phyloP scores from a whole-genome alignment of 805 yeast genomes.

The Yamadazyma tumulicola region DNA sequence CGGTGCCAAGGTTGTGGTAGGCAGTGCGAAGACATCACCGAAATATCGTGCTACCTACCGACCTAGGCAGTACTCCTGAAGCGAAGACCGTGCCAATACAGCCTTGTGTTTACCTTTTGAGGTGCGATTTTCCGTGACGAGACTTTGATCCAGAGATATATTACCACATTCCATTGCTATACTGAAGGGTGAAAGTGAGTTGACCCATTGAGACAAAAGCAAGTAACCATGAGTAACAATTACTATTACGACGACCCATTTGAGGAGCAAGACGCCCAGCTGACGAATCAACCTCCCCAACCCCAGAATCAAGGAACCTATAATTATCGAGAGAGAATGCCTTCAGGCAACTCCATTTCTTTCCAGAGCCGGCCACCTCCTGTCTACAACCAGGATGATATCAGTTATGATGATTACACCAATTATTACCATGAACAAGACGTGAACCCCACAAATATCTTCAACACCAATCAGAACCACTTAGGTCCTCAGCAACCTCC shows the following conservation, averaged over 20 bases:
- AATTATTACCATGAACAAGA: constrained; percentile 19
- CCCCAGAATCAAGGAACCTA: constrained; percentile 17
- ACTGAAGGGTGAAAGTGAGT: no score
- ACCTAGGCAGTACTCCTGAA: no score
- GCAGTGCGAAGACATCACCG: no score
- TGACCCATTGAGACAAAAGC: no score
- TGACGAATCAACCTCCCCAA: constrained; percentile 5
- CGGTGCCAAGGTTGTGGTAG: no score
- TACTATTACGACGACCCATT: neutral
- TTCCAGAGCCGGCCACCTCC: constrained; percentile 30
- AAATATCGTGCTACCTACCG: no score
- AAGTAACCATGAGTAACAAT: neutral
- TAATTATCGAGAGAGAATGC: constrained; percentile 13
- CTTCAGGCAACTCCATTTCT: constrained; percentile 19
- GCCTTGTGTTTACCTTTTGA: neutral
- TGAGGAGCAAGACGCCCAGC: neutral
- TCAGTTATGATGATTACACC: constrained; percentile 19
- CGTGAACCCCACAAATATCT: constrained; percentile 22
- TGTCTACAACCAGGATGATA: constrained; percentile 14
- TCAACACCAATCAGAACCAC: constrained; percentile 21
- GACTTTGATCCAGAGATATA: no score
- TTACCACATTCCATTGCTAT: no score
- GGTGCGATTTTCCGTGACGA: neutral
- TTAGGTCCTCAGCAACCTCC: constrained; percentile 17
- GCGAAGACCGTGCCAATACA: no score